Evolutionary conservation across 164 flowering plant genomes (phyloP).

Genomic region (Magnolia changhungtana): DNA sequence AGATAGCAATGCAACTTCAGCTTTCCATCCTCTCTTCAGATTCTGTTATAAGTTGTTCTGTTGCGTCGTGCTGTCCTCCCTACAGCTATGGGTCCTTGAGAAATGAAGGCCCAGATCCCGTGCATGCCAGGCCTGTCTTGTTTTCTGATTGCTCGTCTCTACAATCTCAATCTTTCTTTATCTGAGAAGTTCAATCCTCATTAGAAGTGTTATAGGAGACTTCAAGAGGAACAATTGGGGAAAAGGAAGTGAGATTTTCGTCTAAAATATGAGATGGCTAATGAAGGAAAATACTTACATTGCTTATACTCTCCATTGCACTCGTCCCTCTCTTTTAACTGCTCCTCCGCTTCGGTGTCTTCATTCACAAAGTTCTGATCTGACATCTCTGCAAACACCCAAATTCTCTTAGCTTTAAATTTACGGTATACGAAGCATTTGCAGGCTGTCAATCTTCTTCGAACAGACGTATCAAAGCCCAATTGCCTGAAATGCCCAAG

Average conservation of each 20-base stretch:
- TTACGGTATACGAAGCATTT: neutral
- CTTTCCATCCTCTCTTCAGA: neutral
- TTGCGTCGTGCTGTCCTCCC: neutral
- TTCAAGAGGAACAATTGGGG: conserved; percentile 41
- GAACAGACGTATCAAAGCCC: too few species aligned
- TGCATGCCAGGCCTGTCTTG: neutral
- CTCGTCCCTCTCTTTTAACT: neutral
- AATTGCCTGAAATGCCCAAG: too few species aligned
- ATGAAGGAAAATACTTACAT: neutral
- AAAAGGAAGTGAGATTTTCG: neutral
- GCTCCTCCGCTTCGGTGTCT: conserved; percentile 30
- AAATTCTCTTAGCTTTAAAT: neutral
- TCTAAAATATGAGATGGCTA: neutral
- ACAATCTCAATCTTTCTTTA: neutral
- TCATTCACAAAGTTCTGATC: conserved; percentile 77
- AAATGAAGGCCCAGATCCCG: neutral
- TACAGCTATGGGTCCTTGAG: neutral
- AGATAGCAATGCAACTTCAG: neutral
- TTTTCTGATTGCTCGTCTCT: neutral
- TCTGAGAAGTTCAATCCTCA: conserved; percentile 2
- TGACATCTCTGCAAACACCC: conserved; percentile 47
- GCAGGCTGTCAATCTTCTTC: too few species aligned
- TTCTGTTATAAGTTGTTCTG: neutral
- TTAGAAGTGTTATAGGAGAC: conserved; percentile 7
- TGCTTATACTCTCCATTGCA: conserved; percentile 38